Base-by-base conservation (phyloP, 139 green algal genomes). In the Auxenochlorella pyrenoidosa region DNA sequence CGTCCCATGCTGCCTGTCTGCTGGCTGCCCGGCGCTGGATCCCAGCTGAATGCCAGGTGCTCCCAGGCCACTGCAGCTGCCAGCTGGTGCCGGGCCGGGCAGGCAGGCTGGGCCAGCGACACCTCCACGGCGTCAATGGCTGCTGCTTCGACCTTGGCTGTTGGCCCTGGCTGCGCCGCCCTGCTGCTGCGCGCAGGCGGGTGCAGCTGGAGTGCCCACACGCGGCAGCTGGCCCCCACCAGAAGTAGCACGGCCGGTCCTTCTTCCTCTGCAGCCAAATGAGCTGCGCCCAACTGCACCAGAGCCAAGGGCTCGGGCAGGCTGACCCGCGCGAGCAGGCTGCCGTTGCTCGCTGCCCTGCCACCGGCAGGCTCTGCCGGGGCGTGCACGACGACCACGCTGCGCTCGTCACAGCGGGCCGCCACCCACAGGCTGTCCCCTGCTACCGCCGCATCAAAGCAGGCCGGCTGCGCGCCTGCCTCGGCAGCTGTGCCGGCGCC, bases 61-160 rank as follows among this genome's bases (percentile, higher is more conserved):
- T 81, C 75, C 75, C 75, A 81, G 16, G 75, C 75, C 32, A 81
- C 75, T 30, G 75, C 75, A 5, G 75, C 82, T 10, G 82, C 58
- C 36, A 87, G 82, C 47, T 87, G 82, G 21, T 58, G 66, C 47
- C 8, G 34, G 5, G 60, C 82, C 1, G 70, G 3, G 60, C 82
- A 87, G 32, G 36, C 59, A 0, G 16, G 24, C 36, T 72, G 82
- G 0, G 54, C 47, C 47, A 75, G 36, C 16, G 70, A 38, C 24
- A 82, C 70, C 36, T 34, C 70, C 70, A 76, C 34, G 38, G 70
- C 70, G 10, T 8, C 70, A 34, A 13, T 38, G 18, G 47, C 70
- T n/a, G 24, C 70, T 38, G 66, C 66, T 5, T 34, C 79, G 10
- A 79, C 22, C 40, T 79, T 24, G 3, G 26, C 40, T 79, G 73